Base-by-base conservation (phyloP, 129 eudicot genomes). In the Helianthus tuberosus region DNA sequence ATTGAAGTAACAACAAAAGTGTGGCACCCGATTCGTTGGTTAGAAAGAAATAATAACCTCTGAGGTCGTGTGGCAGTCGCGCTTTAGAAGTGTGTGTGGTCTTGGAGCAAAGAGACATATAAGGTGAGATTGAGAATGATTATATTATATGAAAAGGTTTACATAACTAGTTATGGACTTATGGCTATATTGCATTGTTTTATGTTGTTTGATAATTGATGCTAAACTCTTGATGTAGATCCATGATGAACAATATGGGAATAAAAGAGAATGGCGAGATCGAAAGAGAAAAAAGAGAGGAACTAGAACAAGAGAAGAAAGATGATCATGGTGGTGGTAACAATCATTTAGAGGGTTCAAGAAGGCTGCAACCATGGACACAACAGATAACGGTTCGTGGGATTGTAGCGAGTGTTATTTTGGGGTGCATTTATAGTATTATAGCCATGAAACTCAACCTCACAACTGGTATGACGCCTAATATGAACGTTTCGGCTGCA, bases 401-500 rank as follows among this genome's bases (percentile, higher is more conserved):
- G 39, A 70, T 88, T 5, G 58, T 86, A 1, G 85, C 91, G 6
- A 91, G 97, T 74, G 25, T 73, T 23, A 16, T 88, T 5, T 80
- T 91, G 16, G 97, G 97, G 71, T 32, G 88, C 13, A 78, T 88
- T 14, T 91, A 84, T 48, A 91, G 97, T 76, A 64, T 91, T 6
- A 91, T 91, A 65, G 86, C 91, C 11, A 91, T 91, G 97, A 91
- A 88, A 76, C 67, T 91, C 39, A 88, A 86, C 71, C 89, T 91
- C 6, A 88, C 97, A 8, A 91, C 97, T 3, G 97, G 97, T 59
- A 75, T 91, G 52, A 88, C 87, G 66, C 94, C 94, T 12, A 88
- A 88, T 66, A 85, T 91, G 60, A 91, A 91, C 72, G 91, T 91
- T 23, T 88, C 97, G 5, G 97, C 95, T 53, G 91, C 97, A 7